These are phyloP conservation scores for Aureobasidium mangrovei DNA, from an alignment of 2,329 filamentous ascomycete species.

Conservation along the genomic window DNA sequence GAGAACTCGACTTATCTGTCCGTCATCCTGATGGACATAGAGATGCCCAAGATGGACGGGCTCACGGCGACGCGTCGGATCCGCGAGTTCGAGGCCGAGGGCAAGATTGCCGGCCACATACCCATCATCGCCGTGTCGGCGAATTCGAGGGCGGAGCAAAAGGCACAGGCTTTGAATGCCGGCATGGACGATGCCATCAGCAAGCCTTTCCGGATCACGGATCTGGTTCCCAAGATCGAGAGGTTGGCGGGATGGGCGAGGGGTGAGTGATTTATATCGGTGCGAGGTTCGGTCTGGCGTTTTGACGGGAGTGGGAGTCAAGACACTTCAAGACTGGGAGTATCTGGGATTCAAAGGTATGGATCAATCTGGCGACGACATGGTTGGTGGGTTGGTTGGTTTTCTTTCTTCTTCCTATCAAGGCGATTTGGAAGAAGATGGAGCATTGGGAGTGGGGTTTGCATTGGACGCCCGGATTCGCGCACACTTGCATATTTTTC, in stretches of 20 bases:
- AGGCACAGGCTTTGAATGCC: constrained; percentile 58
- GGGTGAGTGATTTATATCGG: background rate
- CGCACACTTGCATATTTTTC: too few relatives aligned
- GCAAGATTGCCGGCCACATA: constrained; percentile 55
- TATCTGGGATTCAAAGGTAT: too few relatives aligned
- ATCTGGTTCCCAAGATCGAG: constrained; percentile 11
- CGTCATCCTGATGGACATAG: constrained; percentile 65
- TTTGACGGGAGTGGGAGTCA: too few relatives aligned
- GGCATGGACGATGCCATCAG: constrained; percentile 49
- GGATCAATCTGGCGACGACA: too few relatives aligned
- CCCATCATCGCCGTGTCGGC: constrained; percentile 74
- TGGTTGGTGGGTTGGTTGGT: too few relatives aligned
- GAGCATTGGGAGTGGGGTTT: too few relatives aligned
- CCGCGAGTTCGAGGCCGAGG: constrained; percentile 54
- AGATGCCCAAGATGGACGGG: constrained; percentile 64
- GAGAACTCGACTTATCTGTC: background rate
- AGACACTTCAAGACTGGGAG: too few relatives aligned
- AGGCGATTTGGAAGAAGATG: too few relatives aligned
- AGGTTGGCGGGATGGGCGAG: constrained; percentile 2
- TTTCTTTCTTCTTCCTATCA: too few relatives aligned
- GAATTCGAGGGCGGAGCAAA: constrained; percentile 67
- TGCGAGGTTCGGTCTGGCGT: too few relatives aligned
- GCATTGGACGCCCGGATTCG: too few relatives aligned
- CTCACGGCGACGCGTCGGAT: constrained; percentile 63
- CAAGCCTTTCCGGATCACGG: constrained; percentile 15